Base-by-base conservation (phyloP, 129 eudicot species). In the Gnaphalium uliginosum region DNA sequence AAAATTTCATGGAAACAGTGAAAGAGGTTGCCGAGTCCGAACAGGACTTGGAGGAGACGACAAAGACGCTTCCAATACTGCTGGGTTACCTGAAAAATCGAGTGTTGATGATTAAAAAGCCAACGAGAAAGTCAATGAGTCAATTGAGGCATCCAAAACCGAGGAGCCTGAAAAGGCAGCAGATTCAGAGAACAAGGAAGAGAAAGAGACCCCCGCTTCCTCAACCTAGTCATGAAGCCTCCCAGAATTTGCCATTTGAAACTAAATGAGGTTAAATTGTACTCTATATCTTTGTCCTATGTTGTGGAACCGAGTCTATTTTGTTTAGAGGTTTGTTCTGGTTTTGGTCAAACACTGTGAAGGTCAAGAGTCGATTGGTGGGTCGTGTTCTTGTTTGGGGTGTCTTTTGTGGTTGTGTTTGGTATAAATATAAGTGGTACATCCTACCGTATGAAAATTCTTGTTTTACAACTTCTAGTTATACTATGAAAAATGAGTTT, bases 1-100 rank as follows among this genome's bases (percentile, higher is more conserved):
- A 84, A 43, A 80, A 48, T 72, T 89, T 89, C 69, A 89, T 86
- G 96, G 89, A 89, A 74, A 79, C 78, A 21, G 67, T 89, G 43
- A 86, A 86, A 82, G 91, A 89, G 82, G 84, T 84, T 22, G 91
- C 87, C 0, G 91, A 89, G 71, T 89, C 89, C 15, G 89, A 89
- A 80, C 72, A 57, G 14, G 75, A 37, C 18, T 76, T 68, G 63
- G 81, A 84, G 57, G 91, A 89, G 81, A 89, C n/a, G n/a, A 78
- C 61, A 69, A 84, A 70, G 95, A 85, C 4, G 85, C 89, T 14
- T 19, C 83, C 27, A 77, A 62, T 51, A 58, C 91, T 66, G 91
- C 95, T 62, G 87, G 79, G 37, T 74, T 83, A 66, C 87, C 86
- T 57, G 91, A 89, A 58, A 84, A 86, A 58, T 73, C 86, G 77